These are phyloP conservation scores for Fusarium virguliforme DNA, from an alignment of 2,329 filamentous ascomycete genomes.

Conservation along the genomic window DNA sequence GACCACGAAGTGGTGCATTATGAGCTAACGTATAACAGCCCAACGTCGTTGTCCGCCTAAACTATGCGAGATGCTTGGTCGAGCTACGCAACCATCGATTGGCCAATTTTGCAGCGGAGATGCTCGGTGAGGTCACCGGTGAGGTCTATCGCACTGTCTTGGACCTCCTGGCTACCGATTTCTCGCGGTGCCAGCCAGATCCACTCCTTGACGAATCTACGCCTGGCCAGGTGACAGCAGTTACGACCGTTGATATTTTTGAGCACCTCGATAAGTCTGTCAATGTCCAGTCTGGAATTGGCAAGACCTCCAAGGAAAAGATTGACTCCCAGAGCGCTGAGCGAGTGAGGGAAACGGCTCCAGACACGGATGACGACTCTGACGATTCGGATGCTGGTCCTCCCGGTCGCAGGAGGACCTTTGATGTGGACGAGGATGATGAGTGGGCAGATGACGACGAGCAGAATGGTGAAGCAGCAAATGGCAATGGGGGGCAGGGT, in stretches of 20 bases:
- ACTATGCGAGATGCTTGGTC: conserved; percentile 88
- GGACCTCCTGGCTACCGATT: conserved; percentile 77
- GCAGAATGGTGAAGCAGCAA: conserved; percentile 49
- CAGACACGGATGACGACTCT: conserved; percentile 56
- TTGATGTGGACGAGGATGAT: conserved; percentile 53
- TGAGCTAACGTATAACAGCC: conserved; percentile 66
- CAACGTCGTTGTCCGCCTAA: conserved; percentile 82
- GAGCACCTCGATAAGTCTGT: conserved; percentile 68
- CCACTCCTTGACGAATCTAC: conserved; percentile 58
- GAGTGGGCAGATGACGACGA: conserved; percentile 56
- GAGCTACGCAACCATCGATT: conserved; percentile 86
- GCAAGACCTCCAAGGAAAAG: conserved; percentile 66
- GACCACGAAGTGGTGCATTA: neutral
- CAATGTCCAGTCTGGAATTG: conserved; percentile 72
- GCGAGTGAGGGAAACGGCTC: conserved; percentile 61
- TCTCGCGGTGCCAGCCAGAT: conserved; percentile 77
- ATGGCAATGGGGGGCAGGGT: conserved; percentile 61
- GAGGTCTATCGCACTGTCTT: conserved; percentile 85
- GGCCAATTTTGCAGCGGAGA: conserved; percentile 78
- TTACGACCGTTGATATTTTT: conserved; percentile 72
- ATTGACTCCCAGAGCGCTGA: conserved; percentile 66
- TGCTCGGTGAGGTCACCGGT: conserved; percentile 81
- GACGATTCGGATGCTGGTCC: conserved; percentile 56
- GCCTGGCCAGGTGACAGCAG: conserved; percentile 54
- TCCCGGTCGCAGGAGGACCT: conserved; percentile 37